These are phyloP conservation scores for Colletotrichum tamarilloi DNA, from an alignment of 2,329 filamentous ascomycete genomes.

Conservation along the genomic window DNA sequence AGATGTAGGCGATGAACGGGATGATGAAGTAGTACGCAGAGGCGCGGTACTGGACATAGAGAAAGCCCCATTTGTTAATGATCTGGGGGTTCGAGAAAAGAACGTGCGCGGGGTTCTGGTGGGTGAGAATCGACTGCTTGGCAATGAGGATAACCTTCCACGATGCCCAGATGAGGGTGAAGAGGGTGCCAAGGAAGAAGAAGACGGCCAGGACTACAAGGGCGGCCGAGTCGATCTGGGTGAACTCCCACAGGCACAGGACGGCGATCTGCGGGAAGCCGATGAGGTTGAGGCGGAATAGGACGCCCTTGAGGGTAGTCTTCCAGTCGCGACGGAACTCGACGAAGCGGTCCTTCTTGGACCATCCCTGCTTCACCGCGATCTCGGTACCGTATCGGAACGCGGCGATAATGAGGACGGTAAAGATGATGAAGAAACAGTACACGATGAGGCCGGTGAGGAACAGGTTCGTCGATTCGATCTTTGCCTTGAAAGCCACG, in stretches of 20 bases:
- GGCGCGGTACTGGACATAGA: constrained; percentile 96
- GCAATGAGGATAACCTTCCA: constrained; percentile 91
- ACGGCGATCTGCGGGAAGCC: constrained; percentile 93
- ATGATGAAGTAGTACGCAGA: constrained; percentile 96
- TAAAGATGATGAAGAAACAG: constrained; percentile 82
- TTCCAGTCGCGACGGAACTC: constrained; percentile 97
- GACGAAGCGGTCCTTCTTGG: constrained; percentile 86
- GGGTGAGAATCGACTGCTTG: constrained; percentile 87
- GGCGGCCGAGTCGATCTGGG: constrained; percentile 83
- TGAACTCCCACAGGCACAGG: constrained; percentile 94
- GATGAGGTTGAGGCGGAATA: constrained; percentile 91
- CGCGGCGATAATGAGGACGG: constrained; percentile 75
- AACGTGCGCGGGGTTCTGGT: constrained; percentile 97
- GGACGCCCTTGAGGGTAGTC: constrained; percentile 90
- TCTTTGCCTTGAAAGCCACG: constrained; percentile 85
- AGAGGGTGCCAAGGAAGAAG: constrained; percentile 84
- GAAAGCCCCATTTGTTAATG: constrained; percentile 97
- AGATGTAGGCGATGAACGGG: constrained; percentile 78
- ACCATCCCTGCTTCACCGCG: constrained; percentile 78
- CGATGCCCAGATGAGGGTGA: constrained; percentile 85
- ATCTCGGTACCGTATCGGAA: constrained; percentile 88
- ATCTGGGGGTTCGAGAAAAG: constrained; percentile 93
- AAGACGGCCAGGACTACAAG: constrained; percentile 89
- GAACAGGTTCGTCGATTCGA: constrained; percentile 93
- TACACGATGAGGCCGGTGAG: constrained; percentile 93